These are phyloP conservation scores for Backusella australiensis DNA, from an alignment of 192 early-diverging fungal genomes.

Conservation along the genomic window DNA sequence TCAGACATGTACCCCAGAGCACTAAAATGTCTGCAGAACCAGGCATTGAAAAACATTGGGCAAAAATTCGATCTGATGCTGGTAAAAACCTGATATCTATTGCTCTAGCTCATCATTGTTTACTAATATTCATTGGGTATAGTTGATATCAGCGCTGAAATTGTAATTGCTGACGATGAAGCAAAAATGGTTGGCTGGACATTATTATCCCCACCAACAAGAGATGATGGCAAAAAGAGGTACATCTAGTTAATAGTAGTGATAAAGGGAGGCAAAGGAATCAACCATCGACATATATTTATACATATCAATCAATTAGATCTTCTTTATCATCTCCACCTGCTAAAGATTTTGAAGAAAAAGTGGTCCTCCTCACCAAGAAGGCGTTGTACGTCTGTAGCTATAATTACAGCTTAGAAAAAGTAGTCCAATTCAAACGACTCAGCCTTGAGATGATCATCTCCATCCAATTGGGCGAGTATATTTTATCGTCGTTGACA, in stretches of 20 bases:
- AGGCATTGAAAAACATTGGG: slow-evolving; percentile 34
- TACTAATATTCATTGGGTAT: not conserved
- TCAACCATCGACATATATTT: too few species aligned
- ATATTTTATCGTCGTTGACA: slow-evolving; percentile 38
- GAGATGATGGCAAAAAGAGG: slow-evolving; percentile 43
- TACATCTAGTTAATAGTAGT: slow-evolving; percentile 18
- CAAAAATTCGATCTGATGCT: slow-evolving; percentile 42
- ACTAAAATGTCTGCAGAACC: slow-evolving; percentile 38
- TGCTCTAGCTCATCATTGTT: too few species aligned
- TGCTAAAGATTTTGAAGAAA: slow-evolving; percentile 52
- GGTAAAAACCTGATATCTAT: slow-evolving; percentile 20
- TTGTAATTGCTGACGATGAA: slow-evolving; percentile 67
- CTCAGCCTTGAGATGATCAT: slow-evolving; percentile 55
- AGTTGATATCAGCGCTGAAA: slow-evolving; percentile 53
- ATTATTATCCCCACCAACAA: slow-evolving; percentile 47
- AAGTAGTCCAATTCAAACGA: slow-evolving; percentile 62
- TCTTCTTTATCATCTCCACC: not conserved
- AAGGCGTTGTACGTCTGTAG: slow-evolving; percentile 68
- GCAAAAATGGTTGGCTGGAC: slow-evolving; percentile 59
- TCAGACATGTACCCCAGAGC: slow-evolving; percentile 27
- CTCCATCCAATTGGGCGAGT: slow-evolving; percentile 57
- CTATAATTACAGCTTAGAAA: slow-evolving; percentile 66
- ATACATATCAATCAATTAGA: not conserved
- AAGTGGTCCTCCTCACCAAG: slow-evolving; percentile 62
- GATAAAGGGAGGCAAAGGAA: too few species aligned